Evolutionary conservation across 306 rosid species (phyloP).

Genomic region (Corylus avellana): DNA sequence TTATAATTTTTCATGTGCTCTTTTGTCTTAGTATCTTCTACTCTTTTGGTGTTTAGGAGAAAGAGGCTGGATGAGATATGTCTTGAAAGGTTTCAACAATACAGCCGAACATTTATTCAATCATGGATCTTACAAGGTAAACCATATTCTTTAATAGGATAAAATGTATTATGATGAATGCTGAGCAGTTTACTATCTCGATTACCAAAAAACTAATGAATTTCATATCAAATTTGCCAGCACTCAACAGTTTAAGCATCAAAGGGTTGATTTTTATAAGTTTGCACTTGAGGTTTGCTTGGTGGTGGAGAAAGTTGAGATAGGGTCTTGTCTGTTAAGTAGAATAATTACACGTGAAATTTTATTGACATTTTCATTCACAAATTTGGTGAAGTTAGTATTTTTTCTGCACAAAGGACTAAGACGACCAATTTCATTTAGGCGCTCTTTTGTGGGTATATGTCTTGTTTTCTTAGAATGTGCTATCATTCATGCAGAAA

Average conservation of each 20-base stretch:
- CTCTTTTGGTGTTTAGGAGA: slow-evolving; percentile 45
- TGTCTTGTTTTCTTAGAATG: background rate
- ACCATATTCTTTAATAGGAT: slow-evolving; percentile 2
- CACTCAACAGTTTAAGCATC: background rate
- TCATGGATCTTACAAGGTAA: slow-evolving; percentile 97
- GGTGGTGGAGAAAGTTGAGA: background rate
- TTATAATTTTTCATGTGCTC: background rate
- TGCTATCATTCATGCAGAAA: background rate
- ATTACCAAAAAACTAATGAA: slow-evolving; percentile 5
- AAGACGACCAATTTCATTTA: too few species aligned
- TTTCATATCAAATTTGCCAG: background rate
- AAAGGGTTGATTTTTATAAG: background rate
- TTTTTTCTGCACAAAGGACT: too few species aligned
- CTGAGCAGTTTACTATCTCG: background rate
- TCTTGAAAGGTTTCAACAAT: slow-evolving; percentile 72
- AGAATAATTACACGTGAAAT: background rate
- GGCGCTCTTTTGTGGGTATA: too few species aligned
- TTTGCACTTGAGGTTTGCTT: background rate
- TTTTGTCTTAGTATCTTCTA: background rate
- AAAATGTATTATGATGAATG: background rate
- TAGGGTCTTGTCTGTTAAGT: background rate
- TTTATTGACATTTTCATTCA: too few species aligned
- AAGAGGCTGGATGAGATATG: slow-evolving; percentile 84
- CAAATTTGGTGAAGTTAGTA: too few species aligned
- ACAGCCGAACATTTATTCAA: slow-evolving; percentile 81